Conservation (phyloP, 2,329 filamentous ascomycete species). For the Hypoxylon sp. region DNA sequence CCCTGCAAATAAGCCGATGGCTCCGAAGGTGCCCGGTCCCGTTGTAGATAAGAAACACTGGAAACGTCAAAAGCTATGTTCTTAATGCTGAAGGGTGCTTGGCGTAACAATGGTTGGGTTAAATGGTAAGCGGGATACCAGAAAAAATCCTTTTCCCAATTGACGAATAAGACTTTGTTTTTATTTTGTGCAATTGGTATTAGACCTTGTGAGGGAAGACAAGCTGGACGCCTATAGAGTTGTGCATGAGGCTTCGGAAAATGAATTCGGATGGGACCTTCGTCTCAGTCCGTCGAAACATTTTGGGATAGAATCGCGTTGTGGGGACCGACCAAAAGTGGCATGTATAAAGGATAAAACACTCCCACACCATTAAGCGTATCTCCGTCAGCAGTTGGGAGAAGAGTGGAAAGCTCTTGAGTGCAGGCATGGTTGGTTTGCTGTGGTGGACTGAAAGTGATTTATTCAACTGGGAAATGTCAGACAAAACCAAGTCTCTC, state of each 20-base stretch:
- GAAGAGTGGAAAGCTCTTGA: conserved; percentile 14
- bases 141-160: conserved; percentile 13
- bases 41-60: neutral
- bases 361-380: conserved; percentile 18
- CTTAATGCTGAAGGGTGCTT: neutral
- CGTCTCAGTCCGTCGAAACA: no score
- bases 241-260: conserved; percentile 7
- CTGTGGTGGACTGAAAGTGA: neutral
- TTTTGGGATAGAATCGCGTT: no score
- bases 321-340: neutral
- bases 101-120: neutral
- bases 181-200: neutral
- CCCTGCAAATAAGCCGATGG: neutral
- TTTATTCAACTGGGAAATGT: neutral
- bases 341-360: neutral
- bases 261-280: neutral
- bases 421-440: conserved; percentile 2
- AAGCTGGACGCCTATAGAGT: neutral
- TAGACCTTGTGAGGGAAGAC: no score
- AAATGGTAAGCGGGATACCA: neutral
- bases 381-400: conserved; percentile 13
- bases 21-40: neutral
- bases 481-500: neutral
- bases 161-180: neutral
- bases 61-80: conserved; percentile 1